phyloP scores from a whole-genome alignment of 2,329 filamentous ascomycete genomes.

The Pseudocercospora crystallina region DNA sequence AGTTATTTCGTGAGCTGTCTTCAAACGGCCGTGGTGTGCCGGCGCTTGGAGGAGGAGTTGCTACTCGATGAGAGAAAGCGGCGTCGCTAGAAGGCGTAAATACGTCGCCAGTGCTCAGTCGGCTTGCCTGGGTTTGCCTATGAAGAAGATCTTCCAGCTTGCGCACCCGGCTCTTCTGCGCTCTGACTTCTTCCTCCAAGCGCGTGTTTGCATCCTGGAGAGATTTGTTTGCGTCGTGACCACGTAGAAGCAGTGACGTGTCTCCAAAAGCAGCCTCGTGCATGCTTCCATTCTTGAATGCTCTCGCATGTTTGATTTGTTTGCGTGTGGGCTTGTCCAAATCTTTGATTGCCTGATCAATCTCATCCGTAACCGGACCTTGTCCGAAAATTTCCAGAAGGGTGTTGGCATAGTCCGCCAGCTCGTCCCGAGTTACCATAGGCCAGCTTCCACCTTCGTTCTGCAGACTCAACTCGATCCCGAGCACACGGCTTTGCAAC shows the following conservation, averaged over 20 bases:
- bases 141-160: conserved; percentile 91
- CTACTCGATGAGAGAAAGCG: conserved; percentile 21
- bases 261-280: conserved; percentile 87
- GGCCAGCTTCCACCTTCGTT: conserved; percentile 83
- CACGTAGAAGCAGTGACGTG: conserved; percentile 79
- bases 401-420: conserved; percentile 69
- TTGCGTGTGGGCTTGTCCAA: conserved; percentile 80
- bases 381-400: conserved; percentile 67
- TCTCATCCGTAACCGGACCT: conserved; percentile 65
- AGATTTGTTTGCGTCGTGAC: conserved; percentile 74
- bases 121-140: conserved; percentile 65
- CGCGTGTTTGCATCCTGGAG: conserved; percentile 56
- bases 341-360: conserved; percentile 74
- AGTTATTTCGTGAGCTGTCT: conserved; percentile 25
- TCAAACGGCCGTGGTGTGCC: conserved; percentile 22
- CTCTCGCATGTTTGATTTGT: conserved; percentile 81
- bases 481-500: conserved; percentile 65
- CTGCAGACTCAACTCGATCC: conserved; percentile 81
- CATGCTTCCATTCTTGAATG: conserved; percentile 94
- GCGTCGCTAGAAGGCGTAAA: conserved; percentile 32
- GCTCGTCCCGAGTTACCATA: conserved; percentile 68
- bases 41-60: conserved; percentile 19
- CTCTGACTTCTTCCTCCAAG: conserved; percentile 64
- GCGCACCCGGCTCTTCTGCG: conserved; percentile 87
- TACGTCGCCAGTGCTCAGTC: conserved; percentile 41